Base-by-base conservation (phyloP, 176 grass and related monocot species). In the Triticum dicoccoides region DNA sequence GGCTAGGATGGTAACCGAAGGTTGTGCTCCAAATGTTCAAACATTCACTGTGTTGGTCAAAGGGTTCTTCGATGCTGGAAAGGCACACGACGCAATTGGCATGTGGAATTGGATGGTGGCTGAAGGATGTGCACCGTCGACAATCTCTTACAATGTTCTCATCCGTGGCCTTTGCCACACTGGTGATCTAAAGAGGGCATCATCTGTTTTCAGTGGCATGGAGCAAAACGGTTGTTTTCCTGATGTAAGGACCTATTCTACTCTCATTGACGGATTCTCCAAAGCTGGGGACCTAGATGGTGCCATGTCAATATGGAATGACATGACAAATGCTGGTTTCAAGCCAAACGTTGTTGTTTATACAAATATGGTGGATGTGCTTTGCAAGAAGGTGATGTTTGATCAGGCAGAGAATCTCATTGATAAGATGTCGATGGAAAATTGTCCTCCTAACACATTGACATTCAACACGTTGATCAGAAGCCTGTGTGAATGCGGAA, bases 261-360 rank as follows among this genome's bases (percentile, higher is more conserved):
- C 80, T 75, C 89, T 98, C 44, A 89, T 95, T 77, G 81, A 95
- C 47, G 89, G 88, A 25, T 94, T 95, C 63, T 98, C 93, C 20
- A 95, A 95, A 89, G 72, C 67, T 9, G 84, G 93, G 42, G 78
- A 97, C 67, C 71, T 92, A 37, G 86, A 95, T 69, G 87, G 89
- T 62, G 89, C 96, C 59, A 88, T 89, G 65, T 88, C 84, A 42
- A 78, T 94, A 71, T 98, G 93, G 96, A 81, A 89, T 65, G 86
- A 80, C 63, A 94, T 98, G 96, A 78, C 76, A 82, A 72, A 10
- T 77, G 72, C 68, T 42, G 84, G 93, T 77, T 95, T 84, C 90
- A 98, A 91, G 86, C 93, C 91, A 64, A 98, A 95, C 54, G 91
- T 94, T 45, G 73, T 94, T n/a, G 82, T 95, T 51, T 98, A 98